Percentiles rank a stretch among this genome's conserved stretches.
Evolutionary conservation across 2,329 filamentous ascomycete genomes (phyloP).

Genomic region (Fusarium pininemorale): DNA sequence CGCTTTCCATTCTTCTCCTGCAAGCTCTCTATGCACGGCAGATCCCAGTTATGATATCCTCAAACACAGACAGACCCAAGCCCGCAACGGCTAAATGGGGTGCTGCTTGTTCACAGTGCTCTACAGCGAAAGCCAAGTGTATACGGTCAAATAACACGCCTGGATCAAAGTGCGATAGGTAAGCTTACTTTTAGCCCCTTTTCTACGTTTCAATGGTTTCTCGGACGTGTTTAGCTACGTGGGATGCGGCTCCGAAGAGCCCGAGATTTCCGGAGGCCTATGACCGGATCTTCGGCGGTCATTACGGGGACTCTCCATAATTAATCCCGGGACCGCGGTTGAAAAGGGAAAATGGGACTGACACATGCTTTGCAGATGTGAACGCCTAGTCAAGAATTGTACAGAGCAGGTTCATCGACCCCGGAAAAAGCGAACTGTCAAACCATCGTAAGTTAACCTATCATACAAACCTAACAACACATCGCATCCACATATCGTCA

Average conservation of each 20-base stretch:
- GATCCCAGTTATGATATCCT: constrained; percentile 17
- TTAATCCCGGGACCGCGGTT: constrained; percentile 6
- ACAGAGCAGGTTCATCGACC: constrained; percentile 57
- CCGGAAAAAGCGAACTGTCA: constrained; percentile 61
- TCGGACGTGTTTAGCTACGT: background rate
- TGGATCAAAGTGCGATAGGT: constrained; percentile 58
- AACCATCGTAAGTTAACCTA: constrained; percentile 57
- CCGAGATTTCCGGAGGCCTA: constrained; percentile 8
- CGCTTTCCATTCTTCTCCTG: background rate
- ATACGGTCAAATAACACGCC: constrained; percentile 51
- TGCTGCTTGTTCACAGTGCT: constrained; percentile 59
- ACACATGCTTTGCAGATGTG: constrained; percentile 50
- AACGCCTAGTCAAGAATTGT: constrained; percentile 59
- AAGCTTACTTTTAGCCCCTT: constrained; percentile 9
- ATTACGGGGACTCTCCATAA: constrained; percentile 20
- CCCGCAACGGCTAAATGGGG: constrained; percentile 57
- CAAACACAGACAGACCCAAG: constrained; percentile 39
- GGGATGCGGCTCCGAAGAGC: background rate
- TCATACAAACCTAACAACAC: background rate
- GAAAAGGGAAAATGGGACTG: background rate
- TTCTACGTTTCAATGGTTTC: background rate
- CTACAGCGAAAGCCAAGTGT: constrained; percentile 61
- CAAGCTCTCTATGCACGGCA: constrained; percentile 13
- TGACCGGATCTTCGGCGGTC: constrained; percentile 16
- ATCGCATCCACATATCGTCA: background rate